phyloP scores from a whole-genome alignment of 164 flowering plant species.

The Protea cynaroides region DNA sequence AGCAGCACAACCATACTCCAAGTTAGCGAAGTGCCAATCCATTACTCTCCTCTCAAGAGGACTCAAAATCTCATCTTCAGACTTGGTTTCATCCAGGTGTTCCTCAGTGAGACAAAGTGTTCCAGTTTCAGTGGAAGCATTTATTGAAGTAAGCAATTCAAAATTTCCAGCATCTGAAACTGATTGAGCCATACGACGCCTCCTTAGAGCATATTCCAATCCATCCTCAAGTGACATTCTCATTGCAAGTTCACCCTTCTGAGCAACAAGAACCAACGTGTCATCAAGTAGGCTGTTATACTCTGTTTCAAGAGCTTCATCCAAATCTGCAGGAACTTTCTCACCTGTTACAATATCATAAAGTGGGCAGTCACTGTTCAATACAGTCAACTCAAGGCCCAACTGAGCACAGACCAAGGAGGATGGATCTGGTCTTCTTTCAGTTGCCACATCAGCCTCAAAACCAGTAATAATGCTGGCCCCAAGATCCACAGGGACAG shows the following conservation, averaged over 20 bases:
- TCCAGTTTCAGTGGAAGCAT: conserved; percentile 19
- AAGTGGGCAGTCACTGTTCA: conserved; percentile 96
- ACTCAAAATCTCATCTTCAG: conserved; percentile 48
- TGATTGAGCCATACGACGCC: conserved; percentile 44
- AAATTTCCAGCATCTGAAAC: conserved; percentile 19
- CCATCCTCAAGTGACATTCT: conserved; percentile 98
- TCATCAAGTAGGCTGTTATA: conserved; percentile 94
- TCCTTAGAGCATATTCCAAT: conserved; percentile 77
- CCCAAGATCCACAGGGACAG: conserved; percentile 98
- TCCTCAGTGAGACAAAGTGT: conserved; percentile 14
- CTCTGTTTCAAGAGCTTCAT: conserved; percentile 92
- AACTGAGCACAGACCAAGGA: conserved; percentile 88
- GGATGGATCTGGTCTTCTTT: conserved; percentile 96
- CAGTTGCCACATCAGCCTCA: conserved; percentile 95
- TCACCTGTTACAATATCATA: conserved; percentile 80
- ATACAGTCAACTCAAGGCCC: conserved; percentile 82
- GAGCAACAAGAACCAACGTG: conserved; percentile 80
- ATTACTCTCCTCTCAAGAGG: conserved; percentile 97
- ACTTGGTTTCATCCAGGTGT: conserved; percentile 13
- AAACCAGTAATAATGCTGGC: conserved; percentile 99
- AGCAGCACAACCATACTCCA: conserved; percentile 99
- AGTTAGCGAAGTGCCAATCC: conserved; percentile 98
- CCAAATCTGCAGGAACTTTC: conserved; percentile 85
- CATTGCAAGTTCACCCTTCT: conserved; percentile 76
- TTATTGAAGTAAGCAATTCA: conserved; percentile 16